Evolutionary conservation across 176 grass and related monocot genomes (phyloP).

Genomic region (Oryza nivara): DNA sequence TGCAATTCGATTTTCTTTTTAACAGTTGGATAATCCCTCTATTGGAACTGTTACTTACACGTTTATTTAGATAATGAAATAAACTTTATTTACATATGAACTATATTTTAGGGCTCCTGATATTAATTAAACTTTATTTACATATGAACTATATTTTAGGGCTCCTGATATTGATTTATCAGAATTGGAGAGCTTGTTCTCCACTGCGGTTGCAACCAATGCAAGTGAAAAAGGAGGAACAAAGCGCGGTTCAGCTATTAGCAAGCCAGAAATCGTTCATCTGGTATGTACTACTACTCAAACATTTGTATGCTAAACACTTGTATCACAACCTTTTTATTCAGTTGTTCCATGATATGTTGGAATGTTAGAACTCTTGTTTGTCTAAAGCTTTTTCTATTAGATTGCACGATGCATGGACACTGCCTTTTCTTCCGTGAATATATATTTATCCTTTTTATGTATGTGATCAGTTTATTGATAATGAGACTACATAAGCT

Average conservation of each 20-base stretch:
- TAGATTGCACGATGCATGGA: neutral
- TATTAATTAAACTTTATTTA: constrained; percentile 44
- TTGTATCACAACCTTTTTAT: constrained; percentile 24
- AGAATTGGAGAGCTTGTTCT: constrained; percentile 83
- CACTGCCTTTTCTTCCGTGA: constrained; percentile 9
- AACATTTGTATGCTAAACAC: constrained; percentile 7
- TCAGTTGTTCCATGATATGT: constrained; percentile 6
- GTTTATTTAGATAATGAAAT: too few species aligned
- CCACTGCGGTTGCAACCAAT: constrained; percentile 61
- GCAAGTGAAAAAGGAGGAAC: constrained; percentile 70
- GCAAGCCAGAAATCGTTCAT: constrained; percentile 89
- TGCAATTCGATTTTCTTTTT: constrained; percentile 21
- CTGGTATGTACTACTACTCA: constrained; percentile 57
- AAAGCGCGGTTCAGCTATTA: constrained; percentile 67
- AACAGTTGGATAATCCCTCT: constrained; percentile 9
- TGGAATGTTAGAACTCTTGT: constrained; percentile 1
- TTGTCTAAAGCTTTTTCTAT: neutral
- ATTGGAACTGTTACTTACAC: neutral
- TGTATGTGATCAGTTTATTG: neutral
- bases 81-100: constrained; percentile 42
- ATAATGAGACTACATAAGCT: neutral
- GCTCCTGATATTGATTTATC: constrained; percentile 82
- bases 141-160: constrained; percentile 48
- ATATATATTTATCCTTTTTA: constrained; percentile 17
- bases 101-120: constrained; percentile 73